These are phyloP conservation scores for Zoysia japonica DNA, from an alignment of 176 grass and related monocot species.

Conservation along the genomic window DNA sequence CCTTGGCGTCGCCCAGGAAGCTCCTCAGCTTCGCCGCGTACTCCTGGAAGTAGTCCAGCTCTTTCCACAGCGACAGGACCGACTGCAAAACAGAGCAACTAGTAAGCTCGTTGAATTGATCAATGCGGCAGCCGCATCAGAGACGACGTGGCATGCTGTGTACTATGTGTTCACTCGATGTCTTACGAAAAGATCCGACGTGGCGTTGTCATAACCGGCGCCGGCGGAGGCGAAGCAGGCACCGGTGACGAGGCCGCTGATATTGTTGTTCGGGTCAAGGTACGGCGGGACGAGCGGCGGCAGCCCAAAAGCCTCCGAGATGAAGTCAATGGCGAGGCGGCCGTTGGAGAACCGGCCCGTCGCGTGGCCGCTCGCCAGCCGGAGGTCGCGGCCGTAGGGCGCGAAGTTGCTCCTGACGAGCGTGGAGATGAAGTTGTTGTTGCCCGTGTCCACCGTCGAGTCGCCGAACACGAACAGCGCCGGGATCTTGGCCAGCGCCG, in stretches of 20 bases:
- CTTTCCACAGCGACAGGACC: slow-evolving; percentile 48
- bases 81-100: slow-evolving; percentile 18
- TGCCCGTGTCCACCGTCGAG: slow-evolving; percentile 85
- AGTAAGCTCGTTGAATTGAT: neutral
- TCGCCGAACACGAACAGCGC: slow-evolving; percentile 88
- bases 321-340: slow-evolving; percentile 68
- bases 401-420: slow-evolving; percentile 64
- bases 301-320: slow-evolving; percentile 80
- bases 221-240: slow-evolving; percentile 84
- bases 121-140: neutral
- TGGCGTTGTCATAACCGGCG: slow-evolving; percentile 78
- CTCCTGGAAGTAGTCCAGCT: slow-evolving; percentile 69
- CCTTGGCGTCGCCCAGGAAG: slow-evolving; percentile 42
- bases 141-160: neutral
- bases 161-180: too few species aligned
- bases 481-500: slow-evolving; percentile 28
- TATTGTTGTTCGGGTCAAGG: slow-evolving; percentile 54
- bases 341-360: slow-evolving; percentile 84
- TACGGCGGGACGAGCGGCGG: slow-evolving; percentile 66
- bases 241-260: slow-evolving; percentile 51
- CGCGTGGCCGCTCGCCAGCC: neutral
- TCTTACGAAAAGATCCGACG: slow-evolving; percentile 68
- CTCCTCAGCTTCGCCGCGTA: slow-evolving; percentile 46
- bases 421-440: slow-evolving; percentile 76
- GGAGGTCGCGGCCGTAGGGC: slow-evolving; percentile 83